Evolutionary conservation across 768 basidiomycete genomes (phyloP).

Genomic region (Pleurotus platypus): DNA sequence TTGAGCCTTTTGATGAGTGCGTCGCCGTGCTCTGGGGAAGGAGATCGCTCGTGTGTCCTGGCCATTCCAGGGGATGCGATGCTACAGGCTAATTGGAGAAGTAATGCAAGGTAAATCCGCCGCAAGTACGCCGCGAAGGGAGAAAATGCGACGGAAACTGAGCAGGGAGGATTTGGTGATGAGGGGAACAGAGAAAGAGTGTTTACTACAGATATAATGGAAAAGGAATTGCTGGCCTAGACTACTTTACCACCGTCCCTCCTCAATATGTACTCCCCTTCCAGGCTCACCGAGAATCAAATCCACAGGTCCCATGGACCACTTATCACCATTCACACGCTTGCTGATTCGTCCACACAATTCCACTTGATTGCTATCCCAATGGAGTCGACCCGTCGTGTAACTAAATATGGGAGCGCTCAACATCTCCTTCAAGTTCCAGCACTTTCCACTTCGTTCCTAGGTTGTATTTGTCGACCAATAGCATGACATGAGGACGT

Average conservation of each 20-base stretch:
- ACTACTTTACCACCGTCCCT: neutral
- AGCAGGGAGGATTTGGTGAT: neutral
- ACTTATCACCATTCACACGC: neutral
- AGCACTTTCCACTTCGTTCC: no score
- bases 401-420: no score
- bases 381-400: no score
- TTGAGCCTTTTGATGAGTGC: conserved; percentile 24
- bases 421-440: no score
- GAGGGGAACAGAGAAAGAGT: neutral
- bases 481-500: no score
- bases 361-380: no score
- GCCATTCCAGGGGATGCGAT: conserved; percentile 17
- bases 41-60: conserved; percentile 22
- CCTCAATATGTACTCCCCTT: neutral
- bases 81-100: no score
- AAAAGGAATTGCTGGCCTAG: conserved; percentile 3
- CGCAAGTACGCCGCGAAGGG: neutral
- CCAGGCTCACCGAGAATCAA: conserved; percentile 6
- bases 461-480: no score
- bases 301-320: conserved; percentile 2
- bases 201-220: neutral
- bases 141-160: neutral
- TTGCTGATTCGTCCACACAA: neutral
- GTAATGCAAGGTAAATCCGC: no score
- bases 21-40: conserved; percentile 17